Conservation (phyloP, 1,139 yeast species). For the Suhomyces bolitotheri region DNA sequence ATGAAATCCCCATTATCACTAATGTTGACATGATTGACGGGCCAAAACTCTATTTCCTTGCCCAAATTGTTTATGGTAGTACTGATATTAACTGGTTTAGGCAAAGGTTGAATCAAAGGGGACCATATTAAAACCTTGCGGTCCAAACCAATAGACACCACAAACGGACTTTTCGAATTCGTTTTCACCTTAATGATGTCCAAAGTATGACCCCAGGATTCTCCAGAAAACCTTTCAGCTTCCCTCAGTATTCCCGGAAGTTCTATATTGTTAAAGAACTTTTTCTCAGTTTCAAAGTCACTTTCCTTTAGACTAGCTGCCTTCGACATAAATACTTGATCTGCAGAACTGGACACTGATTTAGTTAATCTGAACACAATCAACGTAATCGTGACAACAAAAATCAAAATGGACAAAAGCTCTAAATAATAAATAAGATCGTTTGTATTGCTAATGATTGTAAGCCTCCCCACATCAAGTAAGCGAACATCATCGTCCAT, state of each 20-base stretch:
- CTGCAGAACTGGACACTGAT: background rate
- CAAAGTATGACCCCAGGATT: conserved; percentile 50
- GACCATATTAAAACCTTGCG: conserved; percentile 75
- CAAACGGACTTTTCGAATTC: conserved; percentile 55
- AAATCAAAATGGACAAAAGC: conserved; percentile 25
- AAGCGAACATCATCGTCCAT: conserved; percentile 21
- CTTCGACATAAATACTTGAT: background rate
- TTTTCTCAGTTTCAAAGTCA: conserved; percentile 24
- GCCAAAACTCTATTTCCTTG: conserved; percentile 57
- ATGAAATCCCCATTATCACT: conserved; percentile 62
- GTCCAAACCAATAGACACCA: conserved; percentile 73
- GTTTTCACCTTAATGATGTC: conserved; percentile 64
- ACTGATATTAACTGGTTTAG: conserved; percentile 46
- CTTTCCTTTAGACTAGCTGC: conserved; percentile 12
- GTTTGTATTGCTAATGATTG: conserved; percentile 21
- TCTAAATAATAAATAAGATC: conserved; percentile 36
- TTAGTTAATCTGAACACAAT: conserved; percentile 29
- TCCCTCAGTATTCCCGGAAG: conserved; percentile 26
- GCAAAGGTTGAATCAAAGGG: conserved; percentile 44
- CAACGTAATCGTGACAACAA: conserved; percentile 31
- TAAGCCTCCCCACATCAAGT: conserved; percentile 19
- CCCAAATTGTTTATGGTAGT: conserved; percentile 34
- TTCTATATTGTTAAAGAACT: conserved; percentile 47
- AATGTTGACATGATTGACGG: conserved; percentile 59
- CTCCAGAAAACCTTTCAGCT: background rate